Evolutionary conservation across 2,329 filamentous ascomycete genomes (phyloP).

Genomic region (Malbranchea cinnamomea): DNA sequence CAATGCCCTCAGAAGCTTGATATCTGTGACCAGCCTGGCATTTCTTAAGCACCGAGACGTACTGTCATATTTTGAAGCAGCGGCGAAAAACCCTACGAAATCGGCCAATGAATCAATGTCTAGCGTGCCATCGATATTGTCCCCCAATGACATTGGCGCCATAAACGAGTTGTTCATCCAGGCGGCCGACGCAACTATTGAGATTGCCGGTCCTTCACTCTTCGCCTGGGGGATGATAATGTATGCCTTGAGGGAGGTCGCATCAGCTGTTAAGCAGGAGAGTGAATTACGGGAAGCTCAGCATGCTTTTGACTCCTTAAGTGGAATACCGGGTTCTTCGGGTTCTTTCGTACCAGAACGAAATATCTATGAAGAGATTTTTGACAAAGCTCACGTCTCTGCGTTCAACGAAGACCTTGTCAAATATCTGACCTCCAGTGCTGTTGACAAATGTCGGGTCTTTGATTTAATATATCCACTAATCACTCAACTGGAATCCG

Average conservation of each 20-base stretch:
- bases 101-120: constrained; percentile 12
- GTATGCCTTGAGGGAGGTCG: constrained; percentile 50
- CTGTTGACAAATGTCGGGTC: constrained; percentile 31
- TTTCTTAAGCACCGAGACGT: constrained; percentile 54
- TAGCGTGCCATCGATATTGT: constrained; percentile 48
- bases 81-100: constrained; percentile 12
- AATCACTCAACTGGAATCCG: constrained; percentile 28
- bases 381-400: constrained; percentile 29
- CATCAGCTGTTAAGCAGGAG: constrained; percentile 45
- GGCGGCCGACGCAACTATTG: constrained; percentile 41
- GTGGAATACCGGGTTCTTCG: constrained; percentile 20
- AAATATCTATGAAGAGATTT: constrained; percentile 32
- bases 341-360: constrained; percentile 19
- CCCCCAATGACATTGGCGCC: constrained; percentile 52
- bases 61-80: constrained; percentile 34
- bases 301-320: constrained; percentile 25
- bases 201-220: constrained; percentile 54
- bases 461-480: constrained; percentile 34
- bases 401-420: constrained; percentile 33
- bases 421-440: constrained; percentile 31
- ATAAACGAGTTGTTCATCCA: constrained; percentile 57
- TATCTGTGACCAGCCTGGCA: constrained; percentile 54
- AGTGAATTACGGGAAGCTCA: constrained; percentile 29
- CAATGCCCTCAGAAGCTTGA: constrained; percentile 52
- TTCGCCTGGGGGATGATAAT: constrained; percentile 72